A percentile compares a stretch with the other conserved stretches of the same genome.
Evolutionary conservation across 1,139 yeast species (phyloP).

Genomic region (Taiozyma onychis): DNA sequence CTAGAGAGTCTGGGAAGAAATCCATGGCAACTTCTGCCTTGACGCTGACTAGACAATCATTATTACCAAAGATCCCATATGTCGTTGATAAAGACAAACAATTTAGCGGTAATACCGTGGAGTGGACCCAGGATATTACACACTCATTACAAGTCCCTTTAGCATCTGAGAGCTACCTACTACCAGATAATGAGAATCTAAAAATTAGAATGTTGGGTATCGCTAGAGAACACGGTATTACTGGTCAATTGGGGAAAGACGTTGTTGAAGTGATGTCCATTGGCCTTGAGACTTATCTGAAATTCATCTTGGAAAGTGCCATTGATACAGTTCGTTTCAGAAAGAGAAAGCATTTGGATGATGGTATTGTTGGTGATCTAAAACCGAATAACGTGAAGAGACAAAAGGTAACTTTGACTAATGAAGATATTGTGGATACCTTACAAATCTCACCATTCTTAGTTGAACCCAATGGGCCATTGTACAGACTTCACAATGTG

Average conservation of each 20-base stretch:
- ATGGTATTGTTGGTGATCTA: constrained; percentile 26
- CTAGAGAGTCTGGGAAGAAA: constrained; percentile 75
- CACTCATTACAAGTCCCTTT: constrained; percentile 86
- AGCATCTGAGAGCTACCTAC: constrained; percentile 69
- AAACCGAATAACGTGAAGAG: constrained; percentile 7
- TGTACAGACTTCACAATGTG: constrained; percentile 44
- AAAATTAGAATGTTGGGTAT: constrained; percentile 72
- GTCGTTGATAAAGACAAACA: constrained; percentile 31
- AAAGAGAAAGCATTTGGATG: constrained; percentile 45
- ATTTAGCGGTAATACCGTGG: constrained; percentile 47
- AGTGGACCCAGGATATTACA: constrained; percentile 91
- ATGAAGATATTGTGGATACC: constrained; percentile 63
- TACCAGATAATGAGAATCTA: constrained; percentile 76
- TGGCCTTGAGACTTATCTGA: constrained; percentile 77
- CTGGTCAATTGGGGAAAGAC: constrained; percentile 69
- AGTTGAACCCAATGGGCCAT: constrained; percentile 62
- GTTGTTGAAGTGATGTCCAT: constrained; percentile 72
- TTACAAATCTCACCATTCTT: constrained; percentile 60
- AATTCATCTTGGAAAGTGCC: constrained; percentile 67
- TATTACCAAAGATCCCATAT: constrained; percentile 86
- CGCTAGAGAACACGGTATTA: constrained; percentile 87
- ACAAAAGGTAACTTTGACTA: constrained; percentile 41
- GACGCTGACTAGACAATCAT: constrained; percentile 75
- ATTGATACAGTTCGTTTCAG: constrained; percentile 67
- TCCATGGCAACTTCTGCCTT: constrained; percentile 73